Evolutionary conservation across 2,329 filamentous ascomycete genomes (phyloP).

Genomic region (Juglanconis juglandina): DNA sequence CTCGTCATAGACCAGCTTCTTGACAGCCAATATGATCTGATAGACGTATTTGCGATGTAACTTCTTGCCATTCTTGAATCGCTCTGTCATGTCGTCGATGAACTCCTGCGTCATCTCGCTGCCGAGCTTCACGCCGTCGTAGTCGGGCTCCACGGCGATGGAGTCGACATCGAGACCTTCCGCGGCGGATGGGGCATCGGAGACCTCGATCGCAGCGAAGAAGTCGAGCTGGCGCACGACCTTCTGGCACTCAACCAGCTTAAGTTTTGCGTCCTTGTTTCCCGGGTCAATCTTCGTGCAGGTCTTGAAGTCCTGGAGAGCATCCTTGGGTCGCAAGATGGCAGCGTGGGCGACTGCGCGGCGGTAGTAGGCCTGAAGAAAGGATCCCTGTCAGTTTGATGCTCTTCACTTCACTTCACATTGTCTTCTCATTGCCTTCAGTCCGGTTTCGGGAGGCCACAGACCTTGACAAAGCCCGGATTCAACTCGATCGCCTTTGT

Average conservation of each 20-base stretch:
- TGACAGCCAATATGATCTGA: conserved; percentile 88
- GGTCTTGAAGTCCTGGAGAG: conserved; percentile 85
- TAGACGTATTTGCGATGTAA: conserved; percentile 95
- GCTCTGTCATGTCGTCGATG: conserved; percentile 92
- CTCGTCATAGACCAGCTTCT: conserved; percentile 86
- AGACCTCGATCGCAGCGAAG: conserved; percentile 89
- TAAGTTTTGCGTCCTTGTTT: conserved; percentile 88
- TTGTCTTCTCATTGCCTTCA: background rate
- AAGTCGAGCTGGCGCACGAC: conserved; percentile 90
- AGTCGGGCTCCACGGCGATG: conserved; percentile 76
- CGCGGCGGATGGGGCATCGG: conserved; percentile 86
- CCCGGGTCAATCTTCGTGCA: conserved; percentile 82
- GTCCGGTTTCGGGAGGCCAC: conserved; percentile 16
- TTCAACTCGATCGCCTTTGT: conserved; percentile 89
- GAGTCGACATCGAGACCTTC: conserved; percentile 85
- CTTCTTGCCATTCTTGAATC: conserved; percentile 95
- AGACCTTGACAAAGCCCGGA: conserved; percentile 81
- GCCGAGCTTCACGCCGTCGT: conserved; percentile 78
- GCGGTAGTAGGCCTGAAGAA: conserved; percentile 79
- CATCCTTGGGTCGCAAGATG: conserved; percentile 83
- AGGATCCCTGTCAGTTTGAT: conserved; percentile 10
- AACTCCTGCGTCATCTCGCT: conserved; percentile 93
- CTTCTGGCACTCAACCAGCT: conserved; percentile 90
- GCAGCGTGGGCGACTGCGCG: conserved; percentile 88
- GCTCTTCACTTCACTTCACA: no score